Percentiles rank a stretch among this genome's conserved stretches.
These are phyloP conservation scores for Colletotrichum godetiae DNA, from an alignment of 2,329 filamentous ascomycete species.

Conservation along the genomic window DNA sequence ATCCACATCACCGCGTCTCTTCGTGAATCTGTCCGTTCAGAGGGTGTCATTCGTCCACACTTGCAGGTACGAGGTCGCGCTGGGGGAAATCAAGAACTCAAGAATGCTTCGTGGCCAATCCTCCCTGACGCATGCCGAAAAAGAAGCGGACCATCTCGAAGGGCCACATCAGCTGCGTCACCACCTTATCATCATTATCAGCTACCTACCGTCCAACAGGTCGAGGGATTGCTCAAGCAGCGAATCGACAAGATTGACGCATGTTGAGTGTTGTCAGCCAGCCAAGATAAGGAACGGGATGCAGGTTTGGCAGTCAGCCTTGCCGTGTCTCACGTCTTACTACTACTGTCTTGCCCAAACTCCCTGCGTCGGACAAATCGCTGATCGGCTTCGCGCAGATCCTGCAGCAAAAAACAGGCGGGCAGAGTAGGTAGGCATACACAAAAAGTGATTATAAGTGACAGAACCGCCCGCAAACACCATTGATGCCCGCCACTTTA, in stretches of 20 bases:
- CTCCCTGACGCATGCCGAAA: neutral
- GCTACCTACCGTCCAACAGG: neutral
- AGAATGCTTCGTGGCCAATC: neutral
- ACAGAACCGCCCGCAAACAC: neutral
- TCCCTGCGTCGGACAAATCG: neutral
- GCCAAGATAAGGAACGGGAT: conserved; percentile 20
- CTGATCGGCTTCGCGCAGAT: conserved; percentile 6
- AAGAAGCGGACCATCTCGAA: neutral
- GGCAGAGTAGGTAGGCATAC: conserved; percentile 10
- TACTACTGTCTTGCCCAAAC: conserved; percentile 10
- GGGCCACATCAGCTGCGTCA: neutral
- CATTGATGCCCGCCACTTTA: neutral
- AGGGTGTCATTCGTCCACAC: neutral
- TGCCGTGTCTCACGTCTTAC: conserved; percentile 22
- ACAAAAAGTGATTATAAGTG: neutral
- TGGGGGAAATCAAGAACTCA: neutral
- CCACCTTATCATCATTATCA: neutral
- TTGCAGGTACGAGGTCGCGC: conserved; percentile 22
- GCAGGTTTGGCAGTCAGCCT: conserved; percentile 25
- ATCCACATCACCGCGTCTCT: conserved; percentile 14
- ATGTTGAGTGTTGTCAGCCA: neutral
- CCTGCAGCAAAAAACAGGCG: neutral
- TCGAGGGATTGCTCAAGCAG: neutral
- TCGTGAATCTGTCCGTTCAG: neutral
- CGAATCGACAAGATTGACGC: neutral